phyloP scores from a whole-genome alignment of 345 rosid species.

The Salix dunnii region DNA sequence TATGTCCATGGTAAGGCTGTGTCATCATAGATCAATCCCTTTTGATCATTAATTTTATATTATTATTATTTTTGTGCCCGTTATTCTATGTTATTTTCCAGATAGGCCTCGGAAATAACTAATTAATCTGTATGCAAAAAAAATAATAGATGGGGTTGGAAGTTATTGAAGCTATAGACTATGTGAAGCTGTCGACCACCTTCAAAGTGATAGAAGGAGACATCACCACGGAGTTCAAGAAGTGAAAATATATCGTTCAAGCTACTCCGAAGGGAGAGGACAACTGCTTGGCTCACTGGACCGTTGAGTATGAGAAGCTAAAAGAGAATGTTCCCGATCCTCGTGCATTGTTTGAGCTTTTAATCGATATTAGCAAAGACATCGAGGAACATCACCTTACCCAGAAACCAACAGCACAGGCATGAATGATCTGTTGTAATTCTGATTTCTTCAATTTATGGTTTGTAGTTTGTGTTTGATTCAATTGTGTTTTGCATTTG shows the following conservation, averaged over 20 bases:
- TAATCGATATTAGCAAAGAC: conserved; percentile 15
- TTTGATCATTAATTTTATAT: no score
- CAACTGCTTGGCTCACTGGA: background rate
- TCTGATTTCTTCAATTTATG: no score
- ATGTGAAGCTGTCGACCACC: conserved; percentile 25
- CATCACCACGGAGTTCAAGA: conserved; percentile 34
- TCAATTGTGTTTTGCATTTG: no score
- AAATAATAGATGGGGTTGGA: conserved; percentile 13
- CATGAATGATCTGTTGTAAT: no score
- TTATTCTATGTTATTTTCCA: no score
- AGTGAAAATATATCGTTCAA: background rate
- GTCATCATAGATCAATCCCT: no score
- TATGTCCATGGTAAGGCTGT: background rate
- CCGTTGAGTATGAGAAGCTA: background rate
- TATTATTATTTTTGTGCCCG: no score
- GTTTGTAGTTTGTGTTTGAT: no score
- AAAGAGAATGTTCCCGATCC: conserved; percentile 12
- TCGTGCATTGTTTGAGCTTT: background rate
- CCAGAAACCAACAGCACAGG: background rate
- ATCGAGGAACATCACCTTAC: conserved; percentile 16
- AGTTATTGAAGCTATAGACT: conserved; percentile 36
- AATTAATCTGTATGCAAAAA: no score
- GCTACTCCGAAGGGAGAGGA: conserved; percentile 21
- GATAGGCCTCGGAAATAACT: no score
- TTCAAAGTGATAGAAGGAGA: conserved; percentile 41